Evolutionary conservation across 495 filamentous ascomycete species (phyloP).

Genomic region (Penicillium parvum): DNA sequence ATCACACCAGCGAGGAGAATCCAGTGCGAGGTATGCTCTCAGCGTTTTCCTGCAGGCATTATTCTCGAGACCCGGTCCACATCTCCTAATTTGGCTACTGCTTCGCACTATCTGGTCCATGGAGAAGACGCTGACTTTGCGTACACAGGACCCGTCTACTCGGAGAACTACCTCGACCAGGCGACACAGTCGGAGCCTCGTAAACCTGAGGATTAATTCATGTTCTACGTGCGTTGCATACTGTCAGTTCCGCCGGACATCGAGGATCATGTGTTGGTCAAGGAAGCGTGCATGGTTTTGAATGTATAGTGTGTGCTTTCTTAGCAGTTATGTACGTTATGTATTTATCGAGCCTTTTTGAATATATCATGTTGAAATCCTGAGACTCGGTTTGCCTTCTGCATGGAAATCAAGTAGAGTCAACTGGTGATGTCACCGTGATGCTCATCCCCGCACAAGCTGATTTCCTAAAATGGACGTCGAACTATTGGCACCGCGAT

Average conservation of each 20-base stretch:
- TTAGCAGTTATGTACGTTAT: not conserved
- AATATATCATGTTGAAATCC: no score
- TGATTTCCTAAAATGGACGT: not conserved
- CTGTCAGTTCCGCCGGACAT: no score
- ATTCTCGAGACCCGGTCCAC: no score
- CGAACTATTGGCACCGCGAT: no score
- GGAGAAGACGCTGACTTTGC: not conserved
- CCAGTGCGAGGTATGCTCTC: slow-evolving; percentile 6
- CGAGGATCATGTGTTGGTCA: no score
- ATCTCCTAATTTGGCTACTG: not conserved
- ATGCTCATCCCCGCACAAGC: slow-evolving; percentile 8
- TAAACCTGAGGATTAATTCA: slow-evolving; percentile 8
- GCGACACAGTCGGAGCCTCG: slow-evolving; percentile 7
- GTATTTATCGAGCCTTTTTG: no score
- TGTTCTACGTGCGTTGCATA: not conserved
- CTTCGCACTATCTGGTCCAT: no score
- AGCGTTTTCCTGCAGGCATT: no score
- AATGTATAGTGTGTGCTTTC: not conserved
- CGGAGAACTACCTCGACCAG: slow-evolving; percentile 6
- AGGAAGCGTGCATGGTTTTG: no score
- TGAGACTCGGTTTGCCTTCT: no score
- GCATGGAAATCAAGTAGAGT: not conserved
- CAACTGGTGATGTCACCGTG: slow-evolving; percentile 20
- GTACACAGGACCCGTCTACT: slow-evolving; percentile 3
- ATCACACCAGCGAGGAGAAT: slow-evolving; percentile 12